Percentiles rank a stretch among this genome's conserved stretches.
Evolutionary conservation across 495 filamentous ascomycete species (phyloP).

Genomic region (Rusavskia elegans): DNA sequence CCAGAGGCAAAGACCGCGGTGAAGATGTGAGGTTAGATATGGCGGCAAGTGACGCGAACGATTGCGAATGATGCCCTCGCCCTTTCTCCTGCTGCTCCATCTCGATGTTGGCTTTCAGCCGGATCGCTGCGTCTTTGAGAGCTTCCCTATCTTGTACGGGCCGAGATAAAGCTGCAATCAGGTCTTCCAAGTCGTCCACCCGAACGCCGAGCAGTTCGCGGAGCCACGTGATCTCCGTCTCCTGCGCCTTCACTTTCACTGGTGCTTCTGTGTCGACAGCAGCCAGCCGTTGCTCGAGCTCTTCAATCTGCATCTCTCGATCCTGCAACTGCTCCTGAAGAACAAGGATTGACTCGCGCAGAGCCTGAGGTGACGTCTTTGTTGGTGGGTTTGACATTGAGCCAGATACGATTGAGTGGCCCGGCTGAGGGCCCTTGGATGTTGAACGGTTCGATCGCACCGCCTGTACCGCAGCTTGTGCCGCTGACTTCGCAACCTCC

Average conservation of each 20-base stretch:
- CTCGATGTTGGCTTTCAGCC: slow-evolving; percentile 82
- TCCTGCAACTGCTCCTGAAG: slow-evolving; percentile 93
- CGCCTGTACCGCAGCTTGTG: slow-evolving; percentile 68
- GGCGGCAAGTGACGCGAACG: slow-evolving; percentile 35
- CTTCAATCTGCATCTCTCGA: slow-evolving; percentile 76
- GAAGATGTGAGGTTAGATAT: slow-evolving; percentile 54
- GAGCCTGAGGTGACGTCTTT: slow-evolving; percentile 81
- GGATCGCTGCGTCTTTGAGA: slow-evolving; percentile 79
- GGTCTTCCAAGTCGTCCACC: slow-evolving; percentile 80
- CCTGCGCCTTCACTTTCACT: slow-evolving; percentile 67
- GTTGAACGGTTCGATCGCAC: slow-evolving; percentile 47
- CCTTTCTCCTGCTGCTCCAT: slow-evolving; percentile 96
- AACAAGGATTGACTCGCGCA: slow-evolving; percentile 89
- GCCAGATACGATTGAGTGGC: slow-evolving; percentile 23
- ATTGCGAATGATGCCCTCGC: slow-evolving; percentile 34
- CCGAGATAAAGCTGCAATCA: slow-evolving; percentile 61
- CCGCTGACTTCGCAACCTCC: slow-evolving; percentile 79
- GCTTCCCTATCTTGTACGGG: slow-evolving; percentile 58
- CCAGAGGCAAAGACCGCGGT: slow-evolving; percentile 65
- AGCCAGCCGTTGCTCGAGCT: slow-evolving; percentile 56
- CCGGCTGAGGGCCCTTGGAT: slow-evolving; percentile 19
- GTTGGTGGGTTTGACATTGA: slow-evolving; percentile 46
- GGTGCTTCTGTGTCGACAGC: slow-evolving; percentile 56
- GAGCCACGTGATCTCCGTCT: slow-evolving; percentile 91
- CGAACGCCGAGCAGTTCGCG: slow-evolving; percentile 84